These are phyloP conservation scores for Debaryomyces fabryi DNA, from an alignment of 1,139 yeast genomes.

Conservation along the genomic window DNA sequence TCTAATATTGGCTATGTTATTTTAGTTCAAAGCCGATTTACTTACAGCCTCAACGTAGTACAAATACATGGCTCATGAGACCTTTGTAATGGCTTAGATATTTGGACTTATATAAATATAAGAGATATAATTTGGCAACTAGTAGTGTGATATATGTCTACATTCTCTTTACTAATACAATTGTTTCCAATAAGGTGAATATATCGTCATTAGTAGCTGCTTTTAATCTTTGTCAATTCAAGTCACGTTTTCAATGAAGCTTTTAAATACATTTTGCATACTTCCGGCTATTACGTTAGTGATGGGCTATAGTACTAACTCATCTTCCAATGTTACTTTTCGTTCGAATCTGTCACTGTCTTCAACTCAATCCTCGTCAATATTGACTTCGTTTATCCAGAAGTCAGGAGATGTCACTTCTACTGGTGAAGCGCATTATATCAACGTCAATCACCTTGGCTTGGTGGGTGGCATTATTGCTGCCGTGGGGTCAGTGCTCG, in stretches of 20 bases:
- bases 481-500: neutral
- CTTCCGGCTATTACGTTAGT: neutral
- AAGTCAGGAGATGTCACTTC: conserved; percentile 1
- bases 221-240: neutral
- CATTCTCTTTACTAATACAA: neutral
- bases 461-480: neutral
- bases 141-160: neutral
- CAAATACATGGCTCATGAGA: neutral
- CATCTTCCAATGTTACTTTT: neutral
- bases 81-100: neutral
- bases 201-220: neutral
- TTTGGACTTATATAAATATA: neutral
- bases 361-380: neutral
- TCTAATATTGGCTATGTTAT: neutral
- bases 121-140: neutral
- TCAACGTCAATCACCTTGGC: neutral
- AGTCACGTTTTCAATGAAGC: neutral
- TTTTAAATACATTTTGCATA: neutral
- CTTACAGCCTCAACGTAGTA: neutral
- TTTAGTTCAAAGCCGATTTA: neutral
- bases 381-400: neutral
- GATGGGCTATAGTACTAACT: neutral
- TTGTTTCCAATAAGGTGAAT: neutral
- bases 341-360: neutral
- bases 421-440: neutral